Evolutionary conservation across 257 asterid genomes (phyloP).

Genomic region (Nemophila menziesii): DNA sequence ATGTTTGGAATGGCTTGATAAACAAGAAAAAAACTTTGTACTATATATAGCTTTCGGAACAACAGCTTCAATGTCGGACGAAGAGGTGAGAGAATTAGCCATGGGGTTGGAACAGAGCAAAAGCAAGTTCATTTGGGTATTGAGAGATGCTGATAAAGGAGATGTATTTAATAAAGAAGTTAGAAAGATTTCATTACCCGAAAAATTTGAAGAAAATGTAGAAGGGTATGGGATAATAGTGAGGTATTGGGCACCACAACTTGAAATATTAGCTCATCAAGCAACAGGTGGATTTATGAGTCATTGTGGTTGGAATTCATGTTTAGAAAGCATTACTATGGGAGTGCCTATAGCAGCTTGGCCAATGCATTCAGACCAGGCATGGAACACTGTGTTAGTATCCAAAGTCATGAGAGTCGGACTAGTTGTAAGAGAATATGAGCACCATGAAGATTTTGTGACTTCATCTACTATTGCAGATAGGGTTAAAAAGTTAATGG

Average conservation of each 20-base stretch:
- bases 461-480: not conserved
- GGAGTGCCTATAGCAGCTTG: slow-evolving; percentile 41
- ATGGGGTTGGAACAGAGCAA: slow-evolving; percentile 33
- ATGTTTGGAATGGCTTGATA: slow-evolving; percentile 25
- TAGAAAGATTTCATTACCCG: slow-evolving; percentile 23
- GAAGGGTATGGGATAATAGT: slow-evolving; percentile 33
- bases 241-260: slow-evolving; percentile 50
- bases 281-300: slow-evolving; percentile 35
- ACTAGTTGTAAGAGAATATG: not conserved
- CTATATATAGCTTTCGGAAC: slow-evolving; percentile 38
- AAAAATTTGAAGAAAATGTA: slow-evolving; percentile 31
- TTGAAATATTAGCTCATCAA: slow-evolving; percentile 26
- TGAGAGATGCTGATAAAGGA: slow-evolving; percentile 45
- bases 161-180: slow-evolving; percentile 26
- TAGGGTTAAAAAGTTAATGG: slow-evolving; percentile 31
- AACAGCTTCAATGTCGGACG: slow-evolving; percentile 21
- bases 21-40: slow-evolving; percentile 24
- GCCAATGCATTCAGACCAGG: not conserved
- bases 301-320: slow-evolving; percentile 46
- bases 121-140: slow-evolving; percentile 41
- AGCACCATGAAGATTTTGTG: not conserved
- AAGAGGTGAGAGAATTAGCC: slow-evolving; percentile 27
- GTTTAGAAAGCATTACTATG: slow-evolving; percentile 30
- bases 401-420: not conserved
- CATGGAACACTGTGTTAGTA: not conserved